Base-by-base conservation (phyloP, 805 yeast species). In the Myxozyma mucilagina region DNA sequence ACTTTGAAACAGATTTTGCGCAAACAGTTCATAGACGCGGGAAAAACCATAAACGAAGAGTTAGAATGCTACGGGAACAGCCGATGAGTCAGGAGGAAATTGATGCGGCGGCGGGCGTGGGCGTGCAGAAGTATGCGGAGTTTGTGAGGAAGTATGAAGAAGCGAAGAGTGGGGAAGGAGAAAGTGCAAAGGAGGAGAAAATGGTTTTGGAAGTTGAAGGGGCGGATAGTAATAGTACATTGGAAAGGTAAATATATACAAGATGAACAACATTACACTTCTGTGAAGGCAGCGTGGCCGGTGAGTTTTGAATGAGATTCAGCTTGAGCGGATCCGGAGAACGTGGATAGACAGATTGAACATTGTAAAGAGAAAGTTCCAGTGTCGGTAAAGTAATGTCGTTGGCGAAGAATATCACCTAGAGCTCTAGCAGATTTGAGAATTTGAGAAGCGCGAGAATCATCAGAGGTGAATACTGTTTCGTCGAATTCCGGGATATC, bases 81-180 rank as follows among this genome's bases (percentile, higher is more conserved):
- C 97, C 97, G 8, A 93, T 93, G 72, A 85, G 97, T 4, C 87
- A 84, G 57, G 83, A 87, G 63, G 98, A 93, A 71, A 87, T 96
- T 43, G 91, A 90, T 70, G 97, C 97, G 36, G 97, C 96, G 1
- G 82, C 87, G 0, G 98, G 98, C 3, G 77, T 81, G 16, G 87
- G 90, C 72, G 77, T 93, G 69, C 80, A 80, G 53, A 86, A 83
- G 72, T 92, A 84, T 72, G 72, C 87, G 69, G 78, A 53, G 52
- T 58, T 56, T 43, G 67, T 57, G 36, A 47, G 80, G 56, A 79
- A 83, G 54, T 92, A 87, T 20, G 86, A 87, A 63, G 76, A 81
- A 63, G 84, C 85, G 69, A 83, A 84, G 61, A 77, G 75, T 69
- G 71, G 57, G 29, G 53, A 43, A 29, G 43, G 34, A 24, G 44